phyloP scores from a whole-genome alignment of 2,329 filamentous ascomycete genomes.

The Pleurostoma richardsiae region DNA sequence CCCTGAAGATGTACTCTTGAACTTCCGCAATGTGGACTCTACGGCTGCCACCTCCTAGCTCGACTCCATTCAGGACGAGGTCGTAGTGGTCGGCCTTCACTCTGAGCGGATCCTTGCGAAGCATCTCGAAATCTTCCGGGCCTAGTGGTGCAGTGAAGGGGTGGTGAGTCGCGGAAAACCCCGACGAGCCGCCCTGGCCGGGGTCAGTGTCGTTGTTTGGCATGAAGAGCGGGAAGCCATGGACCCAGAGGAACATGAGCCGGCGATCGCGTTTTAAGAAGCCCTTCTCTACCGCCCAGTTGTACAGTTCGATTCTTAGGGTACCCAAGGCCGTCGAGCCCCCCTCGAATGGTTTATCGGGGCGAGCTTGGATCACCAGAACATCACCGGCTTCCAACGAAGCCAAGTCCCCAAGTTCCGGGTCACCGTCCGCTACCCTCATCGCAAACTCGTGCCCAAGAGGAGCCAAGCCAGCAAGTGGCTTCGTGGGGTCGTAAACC shows the following conservation, averaged over 20 bases:
- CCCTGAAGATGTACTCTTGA: conserved; percentile 79
- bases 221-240: conserved; percentile 89
- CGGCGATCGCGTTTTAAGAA: conserved; percentile 42
- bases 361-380: conserved; percentile 74
- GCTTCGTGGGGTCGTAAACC: conserved; percentile 67
- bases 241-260: conserved; percentile 79
- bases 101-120: conserved; percentile 65
- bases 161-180: conserved; percentile 85
- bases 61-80: conserved; percentile 89
- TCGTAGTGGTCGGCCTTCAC: conserved; percentile 89
- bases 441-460: conserved; percentile 68
- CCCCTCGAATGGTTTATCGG: conserved; percentile 58
- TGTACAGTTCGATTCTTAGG: conserved; percentile 65
- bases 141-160: conserved; percentile 88
- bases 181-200: conserved; percentile 76
- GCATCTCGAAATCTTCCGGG: conserved; percentile 64
- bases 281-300: conserved; percentile 58
- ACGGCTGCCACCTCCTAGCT: conserved; percentile 87
- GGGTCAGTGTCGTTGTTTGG: conserved; percentile 61
- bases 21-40: conserved; percentile 83
- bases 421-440: conserved; percentile 21
- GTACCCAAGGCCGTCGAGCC: conserved; percentile 71
- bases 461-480: conserved; percentile 70
- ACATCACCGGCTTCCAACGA: conserved; percentile 67
- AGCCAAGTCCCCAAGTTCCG: conserved; percentile 21